Conservation (phyloP, 164 flowering plant genomes). For the Dillenia turbinata region DNA sequence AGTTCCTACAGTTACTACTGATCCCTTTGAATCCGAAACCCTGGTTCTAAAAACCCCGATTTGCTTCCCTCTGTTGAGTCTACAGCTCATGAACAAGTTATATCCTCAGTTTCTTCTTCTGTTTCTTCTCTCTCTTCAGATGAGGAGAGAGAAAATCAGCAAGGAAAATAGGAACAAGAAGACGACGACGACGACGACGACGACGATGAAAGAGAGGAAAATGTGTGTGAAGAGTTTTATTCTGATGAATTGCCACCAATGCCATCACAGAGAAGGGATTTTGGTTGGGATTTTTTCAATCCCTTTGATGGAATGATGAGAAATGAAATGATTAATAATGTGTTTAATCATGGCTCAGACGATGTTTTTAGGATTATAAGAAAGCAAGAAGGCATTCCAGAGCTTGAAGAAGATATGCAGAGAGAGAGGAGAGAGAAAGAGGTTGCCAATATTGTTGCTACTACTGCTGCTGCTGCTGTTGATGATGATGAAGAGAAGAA, state of each 20-base stretch:
- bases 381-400: conserved; percentile 70
- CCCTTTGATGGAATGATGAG: conserved; percentile 53
- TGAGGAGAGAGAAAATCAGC: conserved; percentile 17
- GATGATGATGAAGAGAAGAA: conserved; percentile 4
- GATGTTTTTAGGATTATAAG: conserved; percentile 79
- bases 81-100: too few species aligned
- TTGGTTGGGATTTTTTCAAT: conserved; percentile 37
- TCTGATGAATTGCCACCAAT: conserved; percentile 53
- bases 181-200: too few species aligned
- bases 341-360: conserved; percentile 45
- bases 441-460: neutral
- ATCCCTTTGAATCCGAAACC: neutral
- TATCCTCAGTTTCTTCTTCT: conserved; percentile 7
- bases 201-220: conserved; percentile 20
- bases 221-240: conserved; percentile 17
- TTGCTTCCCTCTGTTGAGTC: too few species aligned
- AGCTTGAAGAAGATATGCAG: conserved; percentile 30
- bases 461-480: too few species aligned
- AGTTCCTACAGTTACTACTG: neutral
- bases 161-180: too few species aligned
- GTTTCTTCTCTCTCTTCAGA: conserved; percentile 24
- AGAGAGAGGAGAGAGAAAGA: neutral
- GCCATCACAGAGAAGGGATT: conserved; percentile 49
- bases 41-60: neutral
- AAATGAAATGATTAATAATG: conserved; percentile 34